Evolutionary conservation across 2,329 filamentous ascomycete genomes (phyloP).

Genomic region (Akanthomyces lecanii): DNA sequence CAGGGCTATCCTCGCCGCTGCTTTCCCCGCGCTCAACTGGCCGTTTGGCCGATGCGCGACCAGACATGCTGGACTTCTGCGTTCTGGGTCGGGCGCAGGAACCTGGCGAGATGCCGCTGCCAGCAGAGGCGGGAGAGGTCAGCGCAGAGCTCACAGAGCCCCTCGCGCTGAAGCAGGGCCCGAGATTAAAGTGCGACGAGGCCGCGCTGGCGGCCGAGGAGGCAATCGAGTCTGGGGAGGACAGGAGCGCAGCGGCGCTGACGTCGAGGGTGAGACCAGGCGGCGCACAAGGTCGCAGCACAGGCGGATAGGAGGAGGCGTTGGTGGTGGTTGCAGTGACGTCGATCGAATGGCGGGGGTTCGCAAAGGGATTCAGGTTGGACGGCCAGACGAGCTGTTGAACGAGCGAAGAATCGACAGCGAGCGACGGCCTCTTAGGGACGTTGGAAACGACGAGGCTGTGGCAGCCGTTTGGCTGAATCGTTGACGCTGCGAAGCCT

Average conservation of each 20-base stretch:
- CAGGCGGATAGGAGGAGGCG: neutral
- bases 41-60: constrained; percentile 32
- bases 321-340: neutral
- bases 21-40: constrained; percentile 37
- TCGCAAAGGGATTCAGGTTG: constrained; percentile 14
- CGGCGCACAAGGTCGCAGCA: neutral
- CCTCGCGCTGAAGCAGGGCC: constrained; percentile 15
- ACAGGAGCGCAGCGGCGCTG: constrained; percentile 7
- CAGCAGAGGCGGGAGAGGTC: constrained; percentile 9
- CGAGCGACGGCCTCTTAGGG: neutral
- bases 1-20: constrained; percentile 31
- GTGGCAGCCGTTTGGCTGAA: constrained; percentile 11
- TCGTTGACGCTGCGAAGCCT: constrained; percentile 8
- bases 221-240: constrained; percentile 8
- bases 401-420: neutral
- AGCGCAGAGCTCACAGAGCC: constrained; percentile 3
- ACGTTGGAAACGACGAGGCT: constrained; percentile 4
- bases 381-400: constrained; percentile 9
- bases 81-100: neutral
- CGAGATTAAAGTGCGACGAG: constrained; percentile 3
- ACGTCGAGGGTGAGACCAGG: constrained; percentile 15
- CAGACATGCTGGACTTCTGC: constrained; percentile 10
- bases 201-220: constrained; percentile 4
- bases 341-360: constrained; percentile 1
- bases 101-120: constrained; percentile 14